Evolutionary conservation across 176 grass and related monocot genomes (phyloP), one percentile per base, ranked within the genome.

Genomic region (Musa troglodytarum): DNA sequence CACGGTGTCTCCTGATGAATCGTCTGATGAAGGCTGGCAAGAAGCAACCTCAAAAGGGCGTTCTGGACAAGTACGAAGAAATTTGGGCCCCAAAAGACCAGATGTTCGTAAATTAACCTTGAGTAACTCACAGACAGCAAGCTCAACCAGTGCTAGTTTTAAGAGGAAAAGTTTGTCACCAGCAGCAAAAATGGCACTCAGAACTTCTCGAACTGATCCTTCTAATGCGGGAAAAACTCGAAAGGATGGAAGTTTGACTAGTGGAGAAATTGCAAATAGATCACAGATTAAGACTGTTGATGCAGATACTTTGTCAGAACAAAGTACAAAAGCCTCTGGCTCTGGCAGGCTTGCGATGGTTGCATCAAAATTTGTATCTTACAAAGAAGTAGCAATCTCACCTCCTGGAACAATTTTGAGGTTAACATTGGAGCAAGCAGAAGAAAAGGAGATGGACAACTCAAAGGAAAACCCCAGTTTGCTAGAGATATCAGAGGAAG

Each of bases 21-120:
- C 89, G 83, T 89, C 95, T 79, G 91, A 99, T 83, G 96, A 95
- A 80, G 91, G 96, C 49, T 99, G 96, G 96, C 96, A 99, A 84
- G 88, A 86, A 77, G 91, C 96, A 71, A 87, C 11, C 65, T 88
- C 89, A 73, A 93, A 81, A 85, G 90, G 88, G 55, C 77, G 88
- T 22, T 88, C 83, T 58, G 81, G 82, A 65, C 88, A 89, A 69
- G 82, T 65, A 21, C 84, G 79, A n/a, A 86, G 77, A 90, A 92
- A 83, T 89, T 84, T 56, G 69, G 73, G 71, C 68, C 73, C 52
- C 25, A 89, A 78, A 85, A 89, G 77, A 54, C 76, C 81, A 59
- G 73, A 74, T 84, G 71, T 84, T 58, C 76, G 59, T 15, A 99
- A 89, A 89, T 81, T 91, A 84, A 68, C 54, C 10, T 79, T 92